Base-by-base conservation (phyloP, 352 stramenopile genomes). In the Phytophthora pisi region DNA sequence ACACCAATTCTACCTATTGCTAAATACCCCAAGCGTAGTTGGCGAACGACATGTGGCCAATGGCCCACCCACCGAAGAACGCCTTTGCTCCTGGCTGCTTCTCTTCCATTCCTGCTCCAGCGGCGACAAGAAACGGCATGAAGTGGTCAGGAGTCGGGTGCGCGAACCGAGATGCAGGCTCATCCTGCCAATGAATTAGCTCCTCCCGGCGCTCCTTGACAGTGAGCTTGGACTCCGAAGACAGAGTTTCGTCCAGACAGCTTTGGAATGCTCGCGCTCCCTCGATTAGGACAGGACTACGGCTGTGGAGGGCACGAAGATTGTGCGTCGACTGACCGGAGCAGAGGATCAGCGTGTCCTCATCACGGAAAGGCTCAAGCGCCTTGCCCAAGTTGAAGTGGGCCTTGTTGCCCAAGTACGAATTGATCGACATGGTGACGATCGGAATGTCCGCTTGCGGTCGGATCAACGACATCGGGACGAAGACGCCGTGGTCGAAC, bases 401-500 rank as follows among this genome's bases (percentile, higher is more conserved):
- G 5, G 36, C 49, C n/a, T 64, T 65, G 30, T 38, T 52, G 50
- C 66, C 56, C 20, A 87, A 51, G n/a, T 28, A 28, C 43, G 18
- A 51, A 18, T 51, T 51, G 45, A 30, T 51, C 18, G 45, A 52
- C 46, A 52, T 34, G 23, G 46, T 52, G 23, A 52, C 46, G n/a
- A 52, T 34, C 10, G 15, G 31, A 3, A 58, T 47, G 18, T 49
- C 51, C 0, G 51, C 51, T 30, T 58, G 30, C 9, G 30, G 51
- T 8, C 51, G 51, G 18, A 36, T 31, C 23, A 34, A 15, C n/a
- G 15, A 20, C 42, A 98, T 70, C 4, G 92, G 91, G n/a, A 98
- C 76, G 68, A 97, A 98, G 10, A 93, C 77, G 20, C 91, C 92
- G 77, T 98, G 92, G 76, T 98, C 92, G 60, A 86, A 95, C 4